A percentile compares a stretch with the other conserved stretches of the same genome.
phyloP scores from a whole-genome alignment of 768 basidiomycete genomes.

The Chalciporus piperatus region DNA sequence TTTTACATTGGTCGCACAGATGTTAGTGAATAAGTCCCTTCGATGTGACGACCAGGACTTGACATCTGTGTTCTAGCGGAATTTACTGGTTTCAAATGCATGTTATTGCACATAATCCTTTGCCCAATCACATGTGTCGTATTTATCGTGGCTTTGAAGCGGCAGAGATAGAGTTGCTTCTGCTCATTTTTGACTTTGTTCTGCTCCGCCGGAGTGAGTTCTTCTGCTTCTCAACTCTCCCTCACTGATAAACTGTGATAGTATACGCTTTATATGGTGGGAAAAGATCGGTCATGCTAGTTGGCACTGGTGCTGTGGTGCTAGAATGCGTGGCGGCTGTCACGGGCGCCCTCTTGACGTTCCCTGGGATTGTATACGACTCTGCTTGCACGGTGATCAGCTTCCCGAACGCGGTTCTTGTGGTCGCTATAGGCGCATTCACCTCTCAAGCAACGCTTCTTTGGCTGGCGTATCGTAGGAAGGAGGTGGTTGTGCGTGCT shows the following conservation, averaged over 20 bases:
- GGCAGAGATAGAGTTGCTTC: conserved; percentile 3
- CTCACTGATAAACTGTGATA: conserved; percentile 1
- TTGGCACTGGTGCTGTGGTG: conserved; percentile 9
- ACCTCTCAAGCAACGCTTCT: conserved; percentile 16
- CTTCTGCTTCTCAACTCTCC: background rate
- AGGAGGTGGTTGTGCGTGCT: background rate
- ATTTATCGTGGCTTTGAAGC: conserved; percentile 15
- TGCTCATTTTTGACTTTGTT: conserved; percentile 17
- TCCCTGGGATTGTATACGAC: conserved; percentile 14
- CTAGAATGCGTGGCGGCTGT: conserved; percentile 8
- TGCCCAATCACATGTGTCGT: conserved; percentile 7
- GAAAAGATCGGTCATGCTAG: background rate
- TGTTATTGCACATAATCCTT: background rate
- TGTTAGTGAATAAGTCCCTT: conserved; percentile 3
- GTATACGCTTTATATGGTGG: conserved; percentile 21
- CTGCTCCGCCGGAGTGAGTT: conserved; percentile 23
- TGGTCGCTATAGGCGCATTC: conserved; percentile 8
- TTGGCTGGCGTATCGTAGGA: conserved; percentile 17
- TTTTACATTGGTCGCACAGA: conserved; percentile 13
- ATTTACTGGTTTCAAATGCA: conserved; percentile 5
- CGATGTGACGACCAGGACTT: background rate
- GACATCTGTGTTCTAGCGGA: conserved; percentile 3
- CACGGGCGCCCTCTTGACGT: background rate
- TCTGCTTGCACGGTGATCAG: conserved; percentile 7
- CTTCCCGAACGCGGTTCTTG: conserved; percentile 2